Evolutionary conservation across 805 yeast genomes (phyloP).

Genomic region (Suhomyces vadensis): DNA sequence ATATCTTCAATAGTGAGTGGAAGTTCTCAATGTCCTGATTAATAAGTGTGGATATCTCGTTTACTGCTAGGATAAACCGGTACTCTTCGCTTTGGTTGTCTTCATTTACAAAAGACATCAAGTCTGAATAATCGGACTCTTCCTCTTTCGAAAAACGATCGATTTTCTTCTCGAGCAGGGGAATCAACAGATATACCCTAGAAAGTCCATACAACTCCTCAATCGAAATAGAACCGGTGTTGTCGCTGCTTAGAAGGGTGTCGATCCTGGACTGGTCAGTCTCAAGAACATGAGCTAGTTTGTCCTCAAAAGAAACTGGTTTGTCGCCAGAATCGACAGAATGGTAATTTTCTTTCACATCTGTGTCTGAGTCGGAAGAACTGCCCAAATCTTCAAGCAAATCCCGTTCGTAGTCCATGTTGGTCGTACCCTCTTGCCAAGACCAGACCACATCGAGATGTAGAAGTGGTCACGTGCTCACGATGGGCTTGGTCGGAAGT

Average conservation of each 20-base stretch:
- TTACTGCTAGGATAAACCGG: slow-evolving; percentile 53
- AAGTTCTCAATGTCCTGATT: slow-evolving; percentile 53
- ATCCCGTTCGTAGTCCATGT: slow-evolving; percentile 40
- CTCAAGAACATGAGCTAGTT: neutral
- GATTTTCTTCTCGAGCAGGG: slow-evolving; percentile 22
- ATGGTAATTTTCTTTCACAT: neutral
- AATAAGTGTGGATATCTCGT: slow-evolving; percentile 54
- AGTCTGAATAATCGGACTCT: slow-evolving; percentile 32
- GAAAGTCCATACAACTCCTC: slow-evolving; percentile 24
- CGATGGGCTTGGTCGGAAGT: neutral
- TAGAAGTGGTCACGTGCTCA: neutral
- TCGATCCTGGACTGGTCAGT: neutral
- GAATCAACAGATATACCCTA: slow-evolving; percentile 24
- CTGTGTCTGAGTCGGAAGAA: neutral
- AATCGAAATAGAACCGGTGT: slow-evolving; percentile 1
- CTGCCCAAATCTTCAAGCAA: slow-evolving; percentile 42
- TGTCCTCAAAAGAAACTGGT: neutral
- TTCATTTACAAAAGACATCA: slow-evolving; percentile 27
- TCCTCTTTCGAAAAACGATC: slow-evolving; percentile 22
- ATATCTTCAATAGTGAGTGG: slow-evolving; percentile 49
- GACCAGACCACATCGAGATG: no score
- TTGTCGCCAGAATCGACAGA: neutral
- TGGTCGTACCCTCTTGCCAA: neutral
- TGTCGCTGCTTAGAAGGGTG: neutral
- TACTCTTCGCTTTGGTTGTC: slow-evolving; percentile 43